A percentile compares a stretch with the other conserved stretches of the same genome.
Conservation (phyloP, 257 asterid genomes). For the Hygrophila difformis region DNA sequence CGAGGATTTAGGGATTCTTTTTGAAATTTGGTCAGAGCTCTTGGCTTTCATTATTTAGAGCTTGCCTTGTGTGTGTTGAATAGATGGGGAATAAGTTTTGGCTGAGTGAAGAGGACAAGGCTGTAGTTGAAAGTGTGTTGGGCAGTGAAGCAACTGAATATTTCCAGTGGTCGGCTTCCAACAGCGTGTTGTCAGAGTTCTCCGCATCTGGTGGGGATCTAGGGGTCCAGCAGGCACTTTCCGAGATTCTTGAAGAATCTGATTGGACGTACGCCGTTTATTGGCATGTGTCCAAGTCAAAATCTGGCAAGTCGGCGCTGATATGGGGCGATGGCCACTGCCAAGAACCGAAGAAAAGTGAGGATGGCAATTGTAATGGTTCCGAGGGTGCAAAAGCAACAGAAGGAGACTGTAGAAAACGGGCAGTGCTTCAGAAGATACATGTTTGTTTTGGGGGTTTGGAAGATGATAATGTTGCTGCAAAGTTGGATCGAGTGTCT, state of each 20-base stretch:
- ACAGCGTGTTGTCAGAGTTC: conserved; percentile 63
- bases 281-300: conserved; percentile 89
- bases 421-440: conserved; percentile 51
- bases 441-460: conserved; percentile 69
- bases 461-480: conserved; percentile 57
- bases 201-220: conserved; percentile 52
- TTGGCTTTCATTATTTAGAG: background rate
- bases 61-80: conserved; percentile 12
- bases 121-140: conserved; percentile 50
- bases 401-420: conserved; percentile 42
- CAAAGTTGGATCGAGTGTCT: conserved; percentile 61
- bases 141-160: conserved; percentile 74
- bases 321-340: conserved; percentile 97
- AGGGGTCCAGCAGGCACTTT: conserved; percentile 59
- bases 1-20: conserved; percentile 4
- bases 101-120: conserved; percentile 53
- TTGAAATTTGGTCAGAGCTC: background rate
- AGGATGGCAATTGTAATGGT: conserved; percentile 24
- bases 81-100: conserved; percentile 58
- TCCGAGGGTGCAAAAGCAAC: conserved; percentile 13
- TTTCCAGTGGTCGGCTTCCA: conserved; percentile 67
- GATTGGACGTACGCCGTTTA: conserved; percentile 87
- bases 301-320: conserved; percentile 87
- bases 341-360: conserved; percentile 27
- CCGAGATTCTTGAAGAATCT: conserved; percentile 67